Percentiles rank a stretch among this genome's conserved stretches.
These are phyloP conservation scores for Trichophyton simii DNA, from an alignment of 2,329 filamentous ascomycete genomes.

Conservation along the genomic window DNA sequence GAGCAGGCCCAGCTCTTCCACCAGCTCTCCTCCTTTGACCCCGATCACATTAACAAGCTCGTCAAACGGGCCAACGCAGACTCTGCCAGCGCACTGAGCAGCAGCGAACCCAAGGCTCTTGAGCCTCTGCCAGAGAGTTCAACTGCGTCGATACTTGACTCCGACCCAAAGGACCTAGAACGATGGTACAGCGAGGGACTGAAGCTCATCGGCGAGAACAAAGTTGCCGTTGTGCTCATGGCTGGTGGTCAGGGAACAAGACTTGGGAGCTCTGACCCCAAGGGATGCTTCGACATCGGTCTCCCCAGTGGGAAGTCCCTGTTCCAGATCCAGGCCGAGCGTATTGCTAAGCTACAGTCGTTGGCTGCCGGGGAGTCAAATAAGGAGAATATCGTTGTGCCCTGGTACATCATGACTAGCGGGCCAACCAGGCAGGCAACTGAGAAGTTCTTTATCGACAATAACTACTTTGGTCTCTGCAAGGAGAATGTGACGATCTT, in stretches of 20 bases:
- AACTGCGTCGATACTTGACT: conserved; percentile 84
- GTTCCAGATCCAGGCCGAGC: conserved; percentile 94
- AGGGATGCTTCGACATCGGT: conserved; percentile 95
- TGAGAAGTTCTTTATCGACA: conserved; percentile 81
- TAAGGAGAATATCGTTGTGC: conserved; percentile 53
- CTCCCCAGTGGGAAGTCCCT: conserved; percentile 85
- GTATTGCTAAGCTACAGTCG: conserved; percentile 74
- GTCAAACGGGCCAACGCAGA: conserved; percentile 64
- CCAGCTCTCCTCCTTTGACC: conserved; percentile 73
- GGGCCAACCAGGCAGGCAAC: conserved; percentile 84
- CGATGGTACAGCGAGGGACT: conserved; percentile 69
- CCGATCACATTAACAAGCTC: conserved; percentile 75
- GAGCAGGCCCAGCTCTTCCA: conserved; percentile 70
- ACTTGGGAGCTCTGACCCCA: conserved; percentile 85
- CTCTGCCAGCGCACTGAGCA: conserved; percentile 19
- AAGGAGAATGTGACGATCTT: conserved; percentile 83
- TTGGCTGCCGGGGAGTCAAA: conserved; percentile 61
- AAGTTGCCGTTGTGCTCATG: conserved; percentile 82
- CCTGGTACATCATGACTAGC: conserved; percentile 99
- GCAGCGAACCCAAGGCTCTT: conserved; percentile 33
- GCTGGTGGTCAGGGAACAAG: conserved; percentile 93
- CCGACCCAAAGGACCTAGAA: conserved; percentile 61
- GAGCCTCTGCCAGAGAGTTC: conserved; percentile 81
- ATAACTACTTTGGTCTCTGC: conserved; percentile 81
- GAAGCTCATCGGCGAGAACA: conserved; percentile 53